Conservation (phyloP, 306 rosid species). For the Citrullus mucosospermus region DNA sequence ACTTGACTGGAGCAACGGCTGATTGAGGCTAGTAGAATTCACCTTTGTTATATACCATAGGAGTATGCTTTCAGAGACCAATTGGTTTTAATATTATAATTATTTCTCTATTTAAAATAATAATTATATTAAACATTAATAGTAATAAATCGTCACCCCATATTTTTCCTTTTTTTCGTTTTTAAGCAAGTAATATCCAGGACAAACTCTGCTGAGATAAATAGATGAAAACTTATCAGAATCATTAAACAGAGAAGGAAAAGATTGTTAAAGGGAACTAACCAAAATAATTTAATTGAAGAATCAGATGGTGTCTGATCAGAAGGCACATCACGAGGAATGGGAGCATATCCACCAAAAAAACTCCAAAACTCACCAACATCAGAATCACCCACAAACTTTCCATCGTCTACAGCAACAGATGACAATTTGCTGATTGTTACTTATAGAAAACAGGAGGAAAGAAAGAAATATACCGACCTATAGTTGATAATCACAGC, state of each 20-base stretch:
- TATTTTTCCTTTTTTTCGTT: not conserved
- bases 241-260: not conserved
- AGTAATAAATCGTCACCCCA: not conserved
- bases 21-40: not conserved
- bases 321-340: conserved; percentile 63
- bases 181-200: not conserved
- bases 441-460: not conserved
- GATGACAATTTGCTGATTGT: conserved; percentile 10
- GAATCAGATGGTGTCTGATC: conserved; percentile 27
- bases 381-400: conserved; percentile 87
- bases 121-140: too few relatives aligned
- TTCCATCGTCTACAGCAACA: conserved; percentile 80
- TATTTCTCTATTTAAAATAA: not conserved
- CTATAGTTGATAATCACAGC: conserved; percentile 79
- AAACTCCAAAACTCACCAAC: conserved; percentile 98
- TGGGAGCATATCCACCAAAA: conserved; percentile 94
- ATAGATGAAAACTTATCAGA: not conserved
- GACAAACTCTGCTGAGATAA: not conserved
- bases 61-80: not conserved
- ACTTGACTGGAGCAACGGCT: not conserved
- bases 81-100: not conserved
- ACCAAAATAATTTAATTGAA: conserved; percentile 50
- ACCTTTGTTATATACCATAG: not conserved
- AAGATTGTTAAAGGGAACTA: conserved; percentile 17
- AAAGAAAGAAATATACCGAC: conserved; percentile 30